Percentiles rank a stretch among this genome's conserved stretches.
These are phyloP conservation scores for Novakomyces olei DNA, from an alignment of 805 yeast genomes.

Conservation along the genomic window DNA sequence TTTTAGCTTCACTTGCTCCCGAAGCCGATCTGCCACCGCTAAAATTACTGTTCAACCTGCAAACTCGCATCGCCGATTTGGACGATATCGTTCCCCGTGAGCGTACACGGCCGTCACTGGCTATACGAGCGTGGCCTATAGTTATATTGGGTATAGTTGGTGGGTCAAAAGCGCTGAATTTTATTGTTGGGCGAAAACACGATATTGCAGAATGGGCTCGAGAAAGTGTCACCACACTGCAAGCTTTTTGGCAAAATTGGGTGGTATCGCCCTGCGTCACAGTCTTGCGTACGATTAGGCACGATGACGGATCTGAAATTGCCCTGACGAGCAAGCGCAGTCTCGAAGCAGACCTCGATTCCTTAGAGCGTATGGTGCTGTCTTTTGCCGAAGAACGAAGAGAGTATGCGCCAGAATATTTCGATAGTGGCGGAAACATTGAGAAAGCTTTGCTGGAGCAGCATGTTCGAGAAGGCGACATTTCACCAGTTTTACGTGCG, in stretches of 20 bases:
- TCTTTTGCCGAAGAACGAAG: slow-evolving; percentile 34
- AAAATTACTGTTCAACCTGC: too few species aligned
- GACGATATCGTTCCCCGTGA: too few species aligned
- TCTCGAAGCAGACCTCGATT: slow-evolving; percentile 50
- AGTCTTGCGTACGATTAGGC: slow-evolving; percentile 59
- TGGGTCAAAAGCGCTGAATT: too few species aligned
- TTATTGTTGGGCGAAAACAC: slow-evolving; percentile 29
- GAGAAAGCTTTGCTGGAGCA: slow-evolving; percentile 19
- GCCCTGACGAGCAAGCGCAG: slow-evolving; percentile 65
- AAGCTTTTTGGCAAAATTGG: slow-evolving; percentile 66
- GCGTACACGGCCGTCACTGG: too few species aligned
- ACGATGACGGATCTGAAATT: slow-evolving; percentile 51
- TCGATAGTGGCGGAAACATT: slow-evolving; percentile 6
- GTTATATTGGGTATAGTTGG: too few species aligned
- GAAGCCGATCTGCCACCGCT: too few species aligned
- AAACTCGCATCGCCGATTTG: too few species aligned
- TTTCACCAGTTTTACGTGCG: slow-evolving; percentile 54
- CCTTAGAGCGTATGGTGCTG: slow-evolving; percentile 70
- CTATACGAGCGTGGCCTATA: too few species aligned
- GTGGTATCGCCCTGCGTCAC: slow-evolving; percentile 49
- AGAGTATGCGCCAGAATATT: slow-evolving; percentile 5
- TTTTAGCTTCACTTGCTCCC: too few species aligned
- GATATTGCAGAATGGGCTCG: slow-evolving; percentile 32
- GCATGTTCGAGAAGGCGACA: slow-evolving; percentile 47
- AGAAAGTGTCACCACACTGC: slow-evolving; percentile 19